phyloP scores from a whole-genome alignment of 176 grass and related monocot genomes.

The Aegilops bicornis region DNA sequence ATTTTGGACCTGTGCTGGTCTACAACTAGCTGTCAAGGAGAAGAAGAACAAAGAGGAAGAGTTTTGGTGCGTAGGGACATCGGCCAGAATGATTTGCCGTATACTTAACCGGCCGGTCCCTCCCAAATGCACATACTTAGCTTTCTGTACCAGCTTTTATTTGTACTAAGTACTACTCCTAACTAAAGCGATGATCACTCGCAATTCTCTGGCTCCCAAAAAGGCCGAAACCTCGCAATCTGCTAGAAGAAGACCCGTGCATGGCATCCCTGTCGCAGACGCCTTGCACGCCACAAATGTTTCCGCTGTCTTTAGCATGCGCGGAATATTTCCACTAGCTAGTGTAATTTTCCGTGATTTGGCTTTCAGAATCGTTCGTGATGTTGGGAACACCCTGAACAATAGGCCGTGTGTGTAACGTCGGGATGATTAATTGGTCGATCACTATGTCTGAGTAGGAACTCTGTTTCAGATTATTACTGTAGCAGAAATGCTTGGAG shows the following conservation, averaged over 20 bases:
- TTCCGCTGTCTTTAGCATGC: background rate
- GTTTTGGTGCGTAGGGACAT: conserved; percentile 25
- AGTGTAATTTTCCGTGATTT: background rate
- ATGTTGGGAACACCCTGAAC: conserved; percentile 3
- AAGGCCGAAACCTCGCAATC: conserved; percentile 19
- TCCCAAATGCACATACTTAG: conserved; percentile 13
- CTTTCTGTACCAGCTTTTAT: conserved; percentile 10
- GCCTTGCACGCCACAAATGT: conserved; percentile 10
- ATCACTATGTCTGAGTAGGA: background rate
- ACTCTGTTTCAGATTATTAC: background rate
- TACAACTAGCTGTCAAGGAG: conserved; percentile 1
- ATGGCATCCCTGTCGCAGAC: background rate
- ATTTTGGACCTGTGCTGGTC: background rate
- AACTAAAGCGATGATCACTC: conserved; percentile 10
- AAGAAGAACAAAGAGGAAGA: background rate
- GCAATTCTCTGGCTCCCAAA: background rate
- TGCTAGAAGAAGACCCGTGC: background rate
- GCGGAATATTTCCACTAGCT: background rate
- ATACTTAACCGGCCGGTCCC: conserved; percentile 25
- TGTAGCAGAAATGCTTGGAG: background rate
- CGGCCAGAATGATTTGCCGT: conserved; percentile 29
- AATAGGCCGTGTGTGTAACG: background rate
- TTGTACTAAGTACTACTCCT: background rate
- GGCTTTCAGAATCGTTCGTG: conserved; percentile 4
- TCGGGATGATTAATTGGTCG: background rate